Conservation (phyloP, 2,329 filamentous ascomycete genomes). For the Xylaria sp. region DNA sequence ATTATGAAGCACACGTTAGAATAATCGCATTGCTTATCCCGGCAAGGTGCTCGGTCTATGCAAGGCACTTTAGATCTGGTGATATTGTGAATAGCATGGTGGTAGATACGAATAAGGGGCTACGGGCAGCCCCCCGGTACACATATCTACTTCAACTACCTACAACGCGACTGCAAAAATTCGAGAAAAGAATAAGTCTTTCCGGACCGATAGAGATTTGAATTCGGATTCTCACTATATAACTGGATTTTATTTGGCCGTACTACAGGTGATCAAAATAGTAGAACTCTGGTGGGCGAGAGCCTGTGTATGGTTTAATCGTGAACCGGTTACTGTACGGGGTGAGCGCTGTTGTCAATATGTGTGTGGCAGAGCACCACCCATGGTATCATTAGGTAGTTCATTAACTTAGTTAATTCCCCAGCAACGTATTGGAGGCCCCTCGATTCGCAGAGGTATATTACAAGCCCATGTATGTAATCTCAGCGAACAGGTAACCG, state of each 20-base stretch:
- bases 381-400: background rate
- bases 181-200: too few species aligned
- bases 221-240: too few species aligned
- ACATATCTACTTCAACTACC: too few species aligned
- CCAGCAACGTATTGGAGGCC: constrained; percentile 7
- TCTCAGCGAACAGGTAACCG: background rate
- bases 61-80: constrained; percentile 11
- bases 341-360: constrained; percentile 1
- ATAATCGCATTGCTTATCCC: background rate
- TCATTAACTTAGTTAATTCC: background rate
- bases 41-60: background rate
- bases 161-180: too few species aligned
- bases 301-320: too few species aligned
- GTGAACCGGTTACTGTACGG: too few species aligned
- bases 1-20: background rate
- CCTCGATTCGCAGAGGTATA: background rate
- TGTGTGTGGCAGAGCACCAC: constrained; percentile 26
- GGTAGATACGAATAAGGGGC: constrained; percentile 16
- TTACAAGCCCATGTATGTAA: background rate
- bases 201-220: too few species aligned
- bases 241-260: too few species aligned
- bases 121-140: background rate
- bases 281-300: too few species aligned
- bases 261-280: too few species aligned
- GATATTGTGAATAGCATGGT: constrained; percentile 2